phyloP scores from a whole-genome alignment of 1,284 basidiomycete species.

The Pascua sp. region DNA sequence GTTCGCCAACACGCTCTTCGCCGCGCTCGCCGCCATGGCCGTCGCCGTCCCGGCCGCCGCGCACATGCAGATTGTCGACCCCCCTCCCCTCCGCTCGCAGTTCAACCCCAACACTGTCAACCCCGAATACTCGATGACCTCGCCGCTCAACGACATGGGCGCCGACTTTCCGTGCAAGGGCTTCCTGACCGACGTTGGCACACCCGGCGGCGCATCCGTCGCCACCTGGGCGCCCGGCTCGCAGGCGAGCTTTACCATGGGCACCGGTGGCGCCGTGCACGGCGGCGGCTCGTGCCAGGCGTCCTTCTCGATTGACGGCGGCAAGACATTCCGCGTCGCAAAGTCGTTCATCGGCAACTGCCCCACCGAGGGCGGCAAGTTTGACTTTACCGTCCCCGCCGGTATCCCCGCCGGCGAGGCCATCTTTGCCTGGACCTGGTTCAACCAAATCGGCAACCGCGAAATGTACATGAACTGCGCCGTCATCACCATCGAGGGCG shows the following conservation, averaged over 20 bases:
- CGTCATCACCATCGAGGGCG: constrained; percentile 41
- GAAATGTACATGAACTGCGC: constrained; percentile 52
- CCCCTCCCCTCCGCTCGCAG: constrained; percentile 36
- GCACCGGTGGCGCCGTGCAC: constrained; percentile 43
- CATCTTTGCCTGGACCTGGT: constrained; percentile 52
- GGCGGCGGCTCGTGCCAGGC: constrained; percentile 50
- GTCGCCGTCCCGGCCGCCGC: constrained; percentile 28
- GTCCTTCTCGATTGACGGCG: constrained; percentile 49
- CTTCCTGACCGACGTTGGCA: background rate
- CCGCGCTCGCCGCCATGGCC: constrained; percentile 13
- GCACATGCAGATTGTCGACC: constrained; percentile 43
- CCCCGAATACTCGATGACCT: constrained; percentile 47
- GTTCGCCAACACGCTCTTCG: background rate
- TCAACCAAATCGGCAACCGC: constrained; percentile 47
- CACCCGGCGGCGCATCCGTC: constrained; percentile 27
- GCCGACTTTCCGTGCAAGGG: constrained; percentile 50
- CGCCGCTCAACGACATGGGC: constrained; percentile 40
- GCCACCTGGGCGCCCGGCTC: constrained; percentile 37
- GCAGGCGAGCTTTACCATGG: constrained; percentile 33
- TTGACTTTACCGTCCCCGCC: constrained; percentile 40
- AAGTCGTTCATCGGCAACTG: constrained; percentile 48
- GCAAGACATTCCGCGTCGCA: constrained; percentile 49
- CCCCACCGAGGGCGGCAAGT: constrained; percentile 25
- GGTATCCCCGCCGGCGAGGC: constrained; percentile 46
- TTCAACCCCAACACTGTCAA: constrained; percentile 35